phyloP scores from a whole-genome alignment of 345 rosid species.

The Acer saccharum region DNA sequence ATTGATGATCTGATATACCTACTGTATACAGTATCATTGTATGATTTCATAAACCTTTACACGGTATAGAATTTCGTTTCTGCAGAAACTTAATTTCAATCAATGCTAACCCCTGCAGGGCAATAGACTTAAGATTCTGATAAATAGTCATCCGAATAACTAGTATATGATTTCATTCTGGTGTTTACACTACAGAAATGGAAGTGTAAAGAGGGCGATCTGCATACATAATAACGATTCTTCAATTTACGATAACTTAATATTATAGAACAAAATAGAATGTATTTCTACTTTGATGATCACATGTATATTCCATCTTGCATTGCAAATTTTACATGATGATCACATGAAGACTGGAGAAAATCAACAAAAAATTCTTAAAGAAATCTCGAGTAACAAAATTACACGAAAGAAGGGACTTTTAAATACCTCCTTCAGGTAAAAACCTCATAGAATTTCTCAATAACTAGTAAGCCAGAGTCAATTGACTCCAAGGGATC shows the following conservation, averaged over 20 bases:
- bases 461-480: slow-evolving; percentile 83
- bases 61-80: neutral
- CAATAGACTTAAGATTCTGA: neutral
- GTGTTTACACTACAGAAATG: neutral
- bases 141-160: neutral
- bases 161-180: neutral
- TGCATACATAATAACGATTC: neutral
- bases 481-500: slow-evolving; percentile 96
- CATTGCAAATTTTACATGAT: slow-evolving; percentile 7
- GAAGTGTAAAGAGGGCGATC: neutral
- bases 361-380: neutral
- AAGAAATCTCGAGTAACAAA: neutral
- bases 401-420: neutral
- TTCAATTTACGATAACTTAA: slow-evolving; percentile 8
- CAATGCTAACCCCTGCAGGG: neutral
- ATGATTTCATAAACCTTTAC: neutral
- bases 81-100: neutral
- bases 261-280: neutral
- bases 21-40: neutral
- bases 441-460: slow-evolving; percentile 91
- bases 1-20: neutral
- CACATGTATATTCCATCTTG: neutral
- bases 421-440: slow-evolving; percentile 38
- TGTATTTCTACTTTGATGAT: neutral
- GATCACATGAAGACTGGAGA: slow-evolving; percentile 6